phyloP scores from a whole-genome alignment of 306 rosid species.

The Ziziphus jujuba region DNA sequence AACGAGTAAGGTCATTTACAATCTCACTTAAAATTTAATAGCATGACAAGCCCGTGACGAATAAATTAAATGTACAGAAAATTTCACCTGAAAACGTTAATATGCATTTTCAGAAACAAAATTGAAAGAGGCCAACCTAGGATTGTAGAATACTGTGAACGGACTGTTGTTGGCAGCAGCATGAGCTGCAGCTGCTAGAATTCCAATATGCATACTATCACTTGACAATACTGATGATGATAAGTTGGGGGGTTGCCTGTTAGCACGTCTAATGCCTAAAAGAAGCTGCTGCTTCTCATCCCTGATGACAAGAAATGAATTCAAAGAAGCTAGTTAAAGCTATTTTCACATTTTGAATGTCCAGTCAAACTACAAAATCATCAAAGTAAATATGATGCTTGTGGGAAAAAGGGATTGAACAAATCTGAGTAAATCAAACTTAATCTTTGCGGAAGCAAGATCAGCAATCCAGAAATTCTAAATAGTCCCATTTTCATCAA shows the following conservation, averaged over 20 bases:
- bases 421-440: neutral
- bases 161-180: conserved; percentile 93
- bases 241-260: conserved; percentile 79
- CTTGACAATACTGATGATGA: conserved; percentile 89
- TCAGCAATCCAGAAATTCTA: neutral
- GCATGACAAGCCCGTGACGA: neutral
- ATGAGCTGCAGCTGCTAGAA: conserved; percentile 97
- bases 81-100: neutral
- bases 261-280: conserved; percentile 91
- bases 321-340: neutral
- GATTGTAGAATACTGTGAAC: conserved; percentile 84
- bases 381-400: neutral
- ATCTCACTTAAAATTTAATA: conserved; percentile 14
- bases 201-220: conserved; percentile 98
- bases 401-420: neutral
- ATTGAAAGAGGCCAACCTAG: conserved; percentile 54
- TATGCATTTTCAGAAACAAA: neutral
- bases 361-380: conserved; percentile 11
- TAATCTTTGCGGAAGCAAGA: neutral
- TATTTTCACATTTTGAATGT: conserved; percentile 5
- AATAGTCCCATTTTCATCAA: conserved; percentile 10
- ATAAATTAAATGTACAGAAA: neutral
- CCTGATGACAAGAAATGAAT: conserved; percentile 41
- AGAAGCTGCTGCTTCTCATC: conserved; percentile 97
- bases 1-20: conserved; percentile 13